phyloP scores from a whole-genome alignment of 2,329 filamentous ascomycete species.

The Emydomyces testavorans region DNA sequence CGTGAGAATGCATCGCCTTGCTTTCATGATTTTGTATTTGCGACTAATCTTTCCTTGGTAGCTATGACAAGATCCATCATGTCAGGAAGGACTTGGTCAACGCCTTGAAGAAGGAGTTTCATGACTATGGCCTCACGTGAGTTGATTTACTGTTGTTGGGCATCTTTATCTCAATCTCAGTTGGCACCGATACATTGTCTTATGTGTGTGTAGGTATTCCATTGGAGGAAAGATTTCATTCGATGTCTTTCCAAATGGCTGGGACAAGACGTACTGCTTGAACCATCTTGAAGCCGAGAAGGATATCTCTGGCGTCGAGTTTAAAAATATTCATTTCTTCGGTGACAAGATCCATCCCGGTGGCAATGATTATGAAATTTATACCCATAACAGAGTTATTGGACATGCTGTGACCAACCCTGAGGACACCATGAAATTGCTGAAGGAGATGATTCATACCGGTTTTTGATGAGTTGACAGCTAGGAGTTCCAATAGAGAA shows the following conservation, averaged over 20 bases:
- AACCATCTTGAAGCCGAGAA: conserved; percentile 73
- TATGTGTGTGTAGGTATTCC: conserved; percentile 52
- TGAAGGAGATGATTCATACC: too few relatives aligned
- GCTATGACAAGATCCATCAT: conserved; percentile 65
- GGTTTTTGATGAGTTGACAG: too few relatives aligned
- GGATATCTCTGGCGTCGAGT: conserved; percentile 51
- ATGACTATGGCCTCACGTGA: conserved; percentile 71
- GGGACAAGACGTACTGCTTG: conserved; percentile 98
- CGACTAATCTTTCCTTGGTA: conserved; percentile 13
- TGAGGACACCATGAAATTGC: conserved; percentile 65
- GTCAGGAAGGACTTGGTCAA: conserved; percentile 66
- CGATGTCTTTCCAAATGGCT: conserved; percentile 90
- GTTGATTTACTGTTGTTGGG: conserved; percentile 35
- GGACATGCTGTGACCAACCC: conserved; percentile 75
- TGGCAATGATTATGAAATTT: conserved; percentile 96
- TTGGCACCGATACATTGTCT: neutral
- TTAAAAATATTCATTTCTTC: conserved; percentile 91
- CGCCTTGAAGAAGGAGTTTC: conserved; percentile 67
- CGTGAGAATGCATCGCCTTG: conserved; percentile 25
- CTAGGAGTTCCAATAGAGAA: too few relatives aligned
- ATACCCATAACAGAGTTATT: conserved; percentile 63
- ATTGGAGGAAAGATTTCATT: conserved; percentile 98
- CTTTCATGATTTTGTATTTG: neutral
- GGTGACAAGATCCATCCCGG: conserved; percentile 88
- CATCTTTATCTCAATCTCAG: too few relatives aligned